Evolutionary conservation across 164 flowering plant species (phyloP), one percentile per base, ranked within the genome.

Genomic region (grape (Vitis vinifera)): DNA sequence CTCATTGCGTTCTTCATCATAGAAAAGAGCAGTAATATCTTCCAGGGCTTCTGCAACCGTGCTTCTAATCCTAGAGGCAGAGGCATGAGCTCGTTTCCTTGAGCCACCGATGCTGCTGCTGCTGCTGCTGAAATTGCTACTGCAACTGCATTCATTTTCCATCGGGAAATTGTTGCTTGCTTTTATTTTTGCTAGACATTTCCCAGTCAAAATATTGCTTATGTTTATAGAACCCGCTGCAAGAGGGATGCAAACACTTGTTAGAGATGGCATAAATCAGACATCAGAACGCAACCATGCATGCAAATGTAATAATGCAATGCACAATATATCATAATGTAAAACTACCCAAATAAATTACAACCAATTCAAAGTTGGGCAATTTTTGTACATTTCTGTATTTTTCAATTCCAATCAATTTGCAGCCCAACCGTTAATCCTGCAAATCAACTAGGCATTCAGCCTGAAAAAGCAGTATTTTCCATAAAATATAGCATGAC

Each of bases 21-120:
- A 93, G 74, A 91, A 91, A n/a, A 93, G 89, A 0, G 98, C 98
- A 47, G 98, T 93, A 55, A 93, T 91, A 71, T 93, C 98, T 78
- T 93, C 97, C 82, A 93, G 71, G 13, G 98, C 98, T 73, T 93
- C 94, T 29, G 88, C 86, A 51, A 90, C 96, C 1, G 87, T 83
- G 83, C 81, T 85, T 55, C 87, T 84, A 29, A 82, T 78, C 69
- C 76, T 78, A 10, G 80, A 68, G 23, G 76, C 55, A 17, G 44
- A 37, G 23, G 76, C 55, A 27, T 59, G 60, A 13, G 71, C 52
- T 30, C 81, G 80, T 79, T 85, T 86, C 75, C 63, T 84, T 13
- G 70, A 63, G 52, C 65, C 63, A 69, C 73, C 69, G 44, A 69
- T 71, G 55, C 60, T 62, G 77, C 83, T 73, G 48, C 52, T 70